Base-by-base conservation (phyloP, 345 rosid genomes). In the Raphanus raphanistrum region DNA sequence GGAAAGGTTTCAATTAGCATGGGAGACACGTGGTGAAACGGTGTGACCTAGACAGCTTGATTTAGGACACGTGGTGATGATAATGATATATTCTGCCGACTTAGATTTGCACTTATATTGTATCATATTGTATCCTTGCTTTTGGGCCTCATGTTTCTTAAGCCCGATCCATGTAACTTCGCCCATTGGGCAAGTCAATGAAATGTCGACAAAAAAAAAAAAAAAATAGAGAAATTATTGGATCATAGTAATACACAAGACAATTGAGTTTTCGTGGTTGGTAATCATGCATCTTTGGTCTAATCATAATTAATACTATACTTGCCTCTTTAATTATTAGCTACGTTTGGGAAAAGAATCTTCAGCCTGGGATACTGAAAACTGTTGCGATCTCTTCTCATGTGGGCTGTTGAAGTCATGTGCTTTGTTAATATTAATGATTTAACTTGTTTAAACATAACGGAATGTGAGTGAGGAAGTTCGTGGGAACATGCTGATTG, bases 361-460 rank as follows among this genome's bases (percentile, higher is more conserved):
- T 50, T 69, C 43, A 69, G 61, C 74, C 68, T 59, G 16, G 16
- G 61, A 76, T 76, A 67, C 66, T 45, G 3, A 60, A 68, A 17
- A 41, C 35, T 38, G 55, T 45, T 68, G 36, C 29, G 52, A 68
- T 68, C 28, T 45, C 50, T 75, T 68, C 36, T 41, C 79, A 68
- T 61, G 50, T 69, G 74, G 52, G 74, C 55, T 33, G 70, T 69
- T 68, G 33, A 68, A 68, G 12, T 68, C 74, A 76, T 76, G 74
- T 61, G 63, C 29, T 50, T 45, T 43, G 58, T 25, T 52, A 15
- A 41, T 63, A 9, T 16, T 63, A 31, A 62, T 62, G 66, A 6
- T 8, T 28, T 13, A 3, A 28, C 35, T 15, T 31, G 45, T 54
- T 54, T 55, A 11, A 54, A 69, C 26, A 26, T 25, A 6, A 12